Evolutionary conservation across 2,329 filamentous ascomycete genomes (phyloP), one percentile per base, ranked within the genome.

Genomic region (Sphaerulina vaccinii): DNA sequence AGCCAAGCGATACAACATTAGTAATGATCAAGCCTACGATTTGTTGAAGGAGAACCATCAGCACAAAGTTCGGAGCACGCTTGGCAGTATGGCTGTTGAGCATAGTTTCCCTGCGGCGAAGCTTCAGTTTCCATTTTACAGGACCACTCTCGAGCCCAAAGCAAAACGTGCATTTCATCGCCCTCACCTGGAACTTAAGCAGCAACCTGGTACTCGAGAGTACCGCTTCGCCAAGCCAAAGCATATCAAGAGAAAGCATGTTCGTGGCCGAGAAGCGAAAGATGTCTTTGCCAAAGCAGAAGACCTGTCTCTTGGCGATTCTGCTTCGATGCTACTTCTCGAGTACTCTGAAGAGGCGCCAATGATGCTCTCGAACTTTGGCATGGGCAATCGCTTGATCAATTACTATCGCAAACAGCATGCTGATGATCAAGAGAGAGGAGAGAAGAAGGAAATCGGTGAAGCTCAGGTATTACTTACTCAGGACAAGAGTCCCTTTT

Each of bases 321-420:
- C 96, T 66, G 90, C 92, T 0, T 87, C 85, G 36, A 85, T 90
- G 16, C 80, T 96, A 4, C 80, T 99, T 11, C 86, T 97, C 27
- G 93, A 99, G 71, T 99, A 99, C 69, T 95, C 90, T 7, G 93
- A 99, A 71, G 90, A 96, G 65, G 86, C 90, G 57, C 93, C 93
- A 0, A 87, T 86, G 8, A 90, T 95, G 54, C 76, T 99, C 56
- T 96, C 92, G 37, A 96, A 95, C 67, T 96, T 96, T 65, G 93
- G 92, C 59, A 99, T 99, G 93, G 91, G 91, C 46, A 95, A 87
- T 69, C 87, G 90, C 47, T 81, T 99, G 52, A 90, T 97, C 75
- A 97, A 99, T 70, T 99, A 97, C 71, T 96, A 96, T 68, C 87
- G 90, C 33, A 84, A 91, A 53, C 90, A 90, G 64, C 87, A 90